Percentiles rank a stretch among this genome's conserved stretches.
These are phyloP conservation scores for Blastomyces gilchristii DNA, from an alignment of 2,329 filamentous ascomycete species.

Conservation along the genomic window DNA sequence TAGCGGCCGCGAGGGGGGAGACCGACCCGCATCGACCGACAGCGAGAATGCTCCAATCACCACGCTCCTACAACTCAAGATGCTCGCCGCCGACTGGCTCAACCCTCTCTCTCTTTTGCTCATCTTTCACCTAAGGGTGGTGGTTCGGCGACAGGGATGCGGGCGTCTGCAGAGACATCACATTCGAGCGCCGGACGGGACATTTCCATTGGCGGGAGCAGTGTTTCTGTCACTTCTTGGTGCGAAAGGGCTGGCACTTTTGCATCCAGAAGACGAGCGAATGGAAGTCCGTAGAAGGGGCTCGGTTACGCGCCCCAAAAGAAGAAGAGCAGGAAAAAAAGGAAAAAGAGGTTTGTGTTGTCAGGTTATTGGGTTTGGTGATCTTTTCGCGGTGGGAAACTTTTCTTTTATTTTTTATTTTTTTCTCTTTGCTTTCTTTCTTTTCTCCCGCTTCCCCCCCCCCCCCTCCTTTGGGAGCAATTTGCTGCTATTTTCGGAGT, in stretches of 20 bases:
- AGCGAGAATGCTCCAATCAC: not conserved
- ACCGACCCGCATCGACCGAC: not conserved
- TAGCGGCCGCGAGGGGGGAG: conserved; percentile 4
- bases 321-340: not conserved
- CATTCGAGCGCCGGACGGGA: not conserved
- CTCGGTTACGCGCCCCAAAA: conserved; percentile 7
- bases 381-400: not conserved
- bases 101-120: not conserved
- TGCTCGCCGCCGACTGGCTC: not conserved
- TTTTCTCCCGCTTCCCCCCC: not conserved
- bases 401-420: not conserved
- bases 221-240: not conserved
- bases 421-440: not conserved
- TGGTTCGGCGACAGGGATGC: not conserved
- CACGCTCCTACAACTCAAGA: not conserved
- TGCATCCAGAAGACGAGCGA: not conserved
- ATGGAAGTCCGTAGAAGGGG: not conserved
- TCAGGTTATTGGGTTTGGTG: not conserved
- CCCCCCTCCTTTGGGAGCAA: not conserved
- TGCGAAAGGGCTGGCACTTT: not conserved
- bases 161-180: not conserved
- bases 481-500: not conserved
- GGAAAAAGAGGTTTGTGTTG: not conserved
- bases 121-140: not conserved
- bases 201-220: not conserved